Conservation (phyloP, 1,284 basidiomycete species). For the Microbotryum violaceum region DNA sequence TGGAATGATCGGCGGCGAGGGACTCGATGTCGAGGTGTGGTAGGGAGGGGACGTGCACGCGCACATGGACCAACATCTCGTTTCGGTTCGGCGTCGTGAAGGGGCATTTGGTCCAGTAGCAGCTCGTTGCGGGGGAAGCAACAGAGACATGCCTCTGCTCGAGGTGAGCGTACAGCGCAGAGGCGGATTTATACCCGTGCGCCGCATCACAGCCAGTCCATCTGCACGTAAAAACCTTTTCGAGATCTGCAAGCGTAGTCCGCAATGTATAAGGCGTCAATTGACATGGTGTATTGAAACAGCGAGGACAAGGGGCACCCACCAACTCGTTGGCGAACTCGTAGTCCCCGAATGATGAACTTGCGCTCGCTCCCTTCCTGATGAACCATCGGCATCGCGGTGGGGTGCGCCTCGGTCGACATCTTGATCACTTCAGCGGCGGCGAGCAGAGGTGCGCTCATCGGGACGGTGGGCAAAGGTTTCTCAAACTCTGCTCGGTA, state of each 20-base stretch:
- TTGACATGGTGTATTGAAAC: background rate
- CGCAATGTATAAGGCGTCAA: too few relatives aligned
- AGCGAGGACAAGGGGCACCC: background rate
- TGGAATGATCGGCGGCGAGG: too few relatives aligned
- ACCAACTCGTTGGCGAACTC: constrained; percentile 41
- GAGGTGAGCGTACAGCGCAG: constrained; percentile 13
- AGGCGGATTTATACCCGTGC: background rate
- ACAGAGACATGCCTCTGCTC: constrained; percentile 16
- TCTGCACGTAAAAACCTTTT: constrained; percentile 4
- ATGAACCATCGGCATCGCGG: constrained; percentile 73
- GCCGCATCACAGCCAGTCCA: constrained; percentile 12
- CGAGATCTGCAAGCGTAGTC: constrained; percentile 6
- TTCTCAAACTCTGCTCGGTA: constrained; percentile 58
- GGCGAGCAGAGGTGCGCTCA: constrained; percentile 50
- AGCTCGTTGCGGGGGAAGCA: background rate
- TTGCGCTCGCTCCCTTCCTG: constrained; percentile 53
- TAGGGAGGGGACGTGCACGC: constrained; percentile 24
- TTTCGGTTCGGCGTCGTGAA: background rate
- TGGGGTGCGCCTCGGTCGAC: constrained; percentile 65
- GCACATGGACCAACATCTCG: constrained; percentile 21
- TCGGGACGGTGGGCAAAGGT: constrained; percentile 45
- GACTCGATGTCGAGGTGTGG: background rate
- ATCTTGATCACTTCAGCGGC: constrained; percentile 84
- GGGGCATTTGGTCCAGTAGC: constrained; percentile 20
- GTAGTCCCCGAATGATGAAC: constrained; percentile 73